These are phyloP conservation scores for Metschnikowia baotianmanensis DNA, from an alignment of 805 yeast species.

Conservation along the genomic window DNA sequence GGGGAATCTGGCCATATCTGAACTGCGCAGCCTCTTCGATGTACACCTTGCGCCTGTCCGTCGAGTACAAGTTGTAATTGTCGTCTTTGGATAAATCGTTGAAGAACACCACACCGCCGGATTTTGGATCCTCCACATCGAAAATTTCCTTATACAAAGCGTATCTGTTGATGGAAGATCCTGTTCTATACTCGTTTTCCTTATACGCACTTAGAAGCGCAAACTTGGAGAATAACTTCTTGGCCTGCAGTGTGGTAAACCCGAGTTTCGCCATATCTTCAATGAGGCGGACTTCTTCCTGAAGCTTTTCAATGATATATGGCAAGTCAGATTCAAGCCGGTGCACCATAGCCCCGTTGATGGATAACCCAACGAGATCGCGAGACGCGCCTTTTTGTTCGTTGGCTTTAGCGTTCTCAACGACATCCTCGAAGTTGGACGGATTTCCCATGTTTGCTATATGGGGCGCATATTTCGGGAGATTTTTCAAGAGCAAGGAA, in stretches of 20 bases:
- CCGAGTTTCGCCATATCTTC: conserved; percentile 29
- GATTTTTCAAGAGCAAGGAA: conserved; percentile 7
- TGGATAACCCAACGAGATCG: conserved; percentile 50
- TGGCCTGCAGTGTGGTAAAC: conserved; percentile 31
- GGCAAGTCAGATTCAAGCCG: conserved; percentile 43
- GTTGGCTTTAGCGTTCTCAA: conserved; percentile 28
- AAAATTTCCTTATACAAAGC: conserved; percentile 28
- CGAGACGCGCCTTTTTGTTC: conserved; percentile 37
- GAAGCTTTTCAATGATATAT: conserved; percentile 40
- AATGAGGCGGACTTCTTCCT: conserved; percentile 25
- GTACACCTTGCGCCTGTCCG: conserved; percentile 46
- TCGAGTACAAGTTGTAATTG: conserved; percentile 46
- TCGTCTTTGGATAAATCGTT: conserved; percentile 72
- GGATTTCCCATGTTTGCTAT: conserved; percentile 4
- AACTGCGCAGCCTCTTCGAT: conserved; percentile 21
- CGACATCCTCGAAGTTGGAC: conserved; percentile 4
- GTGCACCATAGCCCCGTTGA: conserved; percentile 69
- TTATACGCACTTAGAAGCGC: conserved; percentile 41
- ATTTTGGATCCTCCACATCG: conserved; percentile 12
- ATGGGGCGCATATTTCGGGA: conserved; percentile 16
- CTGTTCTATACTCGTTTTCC: conserved; percentile 34
- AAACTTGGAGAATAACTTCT: conserved; percentile 33
- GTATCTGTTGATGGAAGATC: conserved; percentile 37
- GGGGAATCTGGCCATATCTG: conserved; percentile 59
- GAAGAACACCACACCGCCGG: conserved; percentile 58